Evolutionary conservation across 208 protist species (phyloP).

Genomic region (Blastocrithidia nonstop): DNA sequence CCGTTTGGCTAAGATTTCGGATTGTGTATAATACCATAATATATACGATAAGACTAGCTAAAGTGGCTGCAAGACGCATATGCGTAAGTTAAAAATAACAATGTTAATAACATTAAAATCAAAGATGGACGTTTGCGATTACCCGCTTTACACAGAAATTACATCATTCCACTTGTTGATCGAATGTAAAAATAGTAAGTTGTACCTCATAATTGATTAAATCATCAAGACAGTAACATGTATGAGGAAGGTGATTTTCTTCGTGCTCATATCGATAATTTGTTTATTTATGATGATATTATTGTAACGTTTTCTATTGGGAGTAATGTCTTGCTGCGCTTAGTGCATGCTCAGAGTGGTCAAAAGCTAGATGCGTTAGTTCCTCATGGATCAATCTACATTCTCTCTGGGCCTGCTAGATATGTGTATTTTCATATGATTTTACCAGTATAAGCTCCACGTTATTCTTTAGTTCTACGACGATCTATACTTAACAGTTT

Average conservation of each 20-base stretch:
- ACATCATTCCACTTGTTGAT: constrained; percentile 51
- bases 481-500: constrained; percentile 81
- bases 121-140: constrained; percentile 81
- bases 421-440: constrained; percentile 88
- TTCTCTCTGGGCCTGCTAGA: constrained; percentile 70
- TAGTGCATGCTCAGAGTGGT: constrained; percentile 82
- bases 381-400: constrained; percentile 68
- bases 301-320: constrained; percentile 72
- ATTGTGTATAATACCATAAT: constrained; percentile 71
- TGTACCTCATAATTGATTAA: constrained; percentile 61
- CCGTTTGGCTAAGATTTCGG: constrained; percentile 81
- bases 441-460: constrained; percentile 66
- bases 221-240: constrained; percentile 83
- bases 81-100: constrained; percentile 71
- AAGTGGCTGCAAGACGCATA: constrained; percentile 50
- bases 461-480: constrained; percentile 75
- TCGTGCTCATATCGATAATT: constrained; percentile 80
- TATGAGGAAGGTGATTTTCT: constrained; percentile 82
- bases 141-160: constrained; percentile 46
- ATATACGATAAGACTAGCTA: constrained; percentile 46
- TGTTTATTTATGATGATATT: constrained; percentile 85
- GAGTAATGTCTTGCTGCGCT: constrained; percentile 56
- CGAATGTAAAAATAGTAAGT: constrained; percentile 65
- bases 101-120: constrained; percentile 52
- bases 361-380: constrained; percentile 77